Percentiles rank a stretch among this genome's conserved stretches.
Evolutionary conservation across 2,329 filamentous ascomycete genomes (phyloP).

Genomic region (Ophiostoma montium): DNA sequence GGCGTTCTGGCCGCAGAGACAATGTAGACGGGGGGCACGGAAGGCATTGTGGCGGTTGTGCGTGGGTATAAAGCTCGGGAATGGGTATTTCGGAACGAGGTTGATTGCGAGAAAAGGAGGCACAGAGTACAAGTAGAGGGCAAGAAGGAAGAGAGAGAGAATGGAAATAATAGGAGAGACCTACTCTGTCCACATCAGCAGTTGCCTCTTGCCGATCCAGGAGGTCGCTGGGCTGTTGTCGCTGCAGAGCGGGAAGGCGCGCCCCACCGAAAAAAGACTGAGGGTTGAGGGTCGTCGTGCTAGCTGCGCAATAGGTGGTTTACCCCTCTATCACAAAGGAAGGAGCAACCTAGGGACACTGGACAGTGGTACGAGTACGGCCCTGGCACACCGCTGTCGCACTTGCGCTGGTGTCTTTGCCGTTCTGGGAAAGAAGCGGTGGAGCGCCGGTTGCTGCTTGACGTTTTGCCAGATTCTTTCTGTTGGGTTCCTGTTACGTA

Average conservation of each 20-base stretch:
- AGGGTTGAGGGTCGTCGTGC: constrained; percentile 4
- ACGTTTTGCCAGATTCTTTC: no score
- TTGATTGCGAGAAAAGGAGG: background rate
- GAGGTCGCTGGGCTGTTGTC: background rate
- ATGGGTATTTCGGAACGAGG: background rate
- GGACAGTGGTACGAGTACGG: background rate
- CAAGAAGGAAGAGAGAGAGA: constrained; percentile 1
- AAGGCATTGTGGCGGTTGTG: constrained; percentile 46
- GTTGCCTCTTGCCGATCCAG: background rate
- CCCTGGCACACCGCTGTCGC: constrained; percentile 5
- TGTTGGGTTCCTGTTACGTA: no score
- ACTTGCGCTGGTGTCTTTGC: constrained; percentile 4
- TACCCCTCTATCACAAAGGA: background rate
- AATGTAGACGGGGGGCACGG: constrained; percentile 83
- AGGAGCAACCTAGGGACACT: background rate
- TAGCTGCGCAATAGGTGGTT: background rate
- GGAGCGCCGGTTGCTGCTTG: constrained; percentile 3
- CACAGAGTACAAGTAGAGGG: no score
- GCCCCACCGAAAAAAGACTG: constrained; percentile 9
- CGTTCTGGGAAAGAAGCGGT: constrained; percentile 4
- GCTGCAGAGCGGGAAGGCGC: constrained; percentile 2
- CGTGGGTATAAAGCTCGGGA: background rate
- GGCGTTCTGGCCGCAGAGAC: constrained; percentile 85
- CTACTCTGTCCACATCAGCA: background rate
- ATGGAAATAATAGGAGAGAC: background rate